These are phyloP conservation scores for Malbranchea zuffiana DNA, from an alignment of 2,329 filamentous ascomycete species.

Conservation along the genomic window DNA sequence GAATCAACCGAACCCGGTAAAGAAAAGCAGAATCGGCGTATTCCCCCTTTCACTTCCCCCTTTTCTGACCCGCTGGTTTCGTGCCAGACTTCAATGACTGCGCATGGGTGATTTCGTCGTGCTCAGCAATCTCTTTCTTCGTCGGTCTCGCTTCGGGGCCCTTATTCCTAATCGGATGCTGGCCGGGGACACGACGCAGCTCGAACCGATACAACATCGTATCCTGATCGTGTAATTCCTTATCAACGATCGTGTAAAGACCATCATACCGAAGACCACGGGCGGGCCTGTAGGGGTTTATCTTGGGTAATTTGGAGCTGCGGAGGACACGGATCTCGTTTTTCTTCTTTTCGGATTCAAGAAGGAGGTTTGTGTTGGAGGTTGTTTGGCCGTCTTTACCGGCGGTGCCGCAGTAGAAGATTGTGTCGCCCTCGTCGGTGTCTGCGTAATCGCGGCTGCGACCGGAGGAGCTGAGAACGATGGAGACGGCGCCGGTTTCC, in stretches of 20 bases:
- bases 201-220: conserved; percentile 40
- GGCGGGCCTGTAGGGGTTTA: conserved; percentile 35
- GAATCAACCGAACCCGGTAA: too few relatives aligned
- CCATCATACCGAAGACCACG: conserved; percentile 49
- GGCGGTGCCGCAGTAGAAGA: conserved; percentile 44
- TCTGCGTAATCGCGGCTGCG: conserved; percentile 35
- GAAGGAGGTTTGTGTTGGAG: conserved; percentile 33
- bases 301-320: conserved; percentile 25
- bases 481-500: conserved; percentile 41
- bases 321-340: conserved; percentile 43
- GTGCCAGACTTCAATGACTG: too few relatives aligned
- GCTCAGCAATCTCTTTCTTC: conserved; percentile 29
- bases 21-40: too few relatives aligned
- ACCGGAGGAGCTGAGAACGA: conserved; percentile 38
- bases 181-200: conserved; percentile 34
- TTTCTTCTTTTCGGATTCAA: conserved; percentile 29
- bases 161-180: conserved; percentile 39
- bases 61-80: too few relatives aligned
- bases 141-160: conserved; percentile 37
- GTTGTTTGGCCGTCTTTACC: conserved; percentile 23
- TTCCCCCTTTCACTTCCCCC: too few relatives aligned
- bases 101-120: conserved; percentile 13
- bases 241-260: conserved; percentile 39
- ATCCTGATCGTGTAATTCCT: conserved; percentile 29
- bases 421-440: conserved; percentile 39